phyloP scores from a whole-genome alignment of 768 basidiomycete genomes.

The Leccinum disarticulatum region DNA sequence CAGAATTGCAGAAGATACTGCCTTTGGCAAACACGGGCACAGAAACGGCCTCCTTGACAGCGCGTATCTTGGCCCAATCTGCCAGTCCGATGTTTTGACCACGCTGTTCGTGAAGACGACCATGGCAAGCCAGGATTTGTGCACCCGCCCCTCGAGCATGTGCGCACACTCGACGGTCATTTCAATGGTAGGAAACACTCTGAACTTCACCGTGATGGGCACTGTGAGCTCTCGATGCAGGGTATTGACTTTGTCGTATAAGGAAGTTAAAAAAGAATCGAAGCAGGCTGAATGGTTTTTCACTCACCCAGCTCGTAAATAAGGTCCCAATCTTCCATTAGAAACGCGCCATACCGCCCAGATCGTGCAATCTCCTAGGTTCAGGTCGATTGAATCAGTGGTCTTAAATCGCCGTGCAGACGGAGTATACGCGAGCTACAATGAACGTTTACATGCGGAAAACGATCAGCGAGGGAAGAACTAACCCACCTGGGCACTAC shows the following conservation, averaged over 20 bases:
- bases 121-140: slow-evolving; percentile 93
- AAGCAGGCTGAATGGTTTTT: background rate
- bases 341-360: slow-evolving; percentile 85
- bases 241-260: slow-evolving; percentile 61
- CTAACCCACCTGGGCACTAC: slow-evolving; percentile 68
- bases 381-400: slow-evolving; percentile 87
- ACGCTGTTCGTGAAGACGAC: slow-evolving; percentile 86
- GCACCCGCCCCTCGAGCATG: slow-evolving; percentile 97
- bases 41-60: slow-evolving; percentile 86
- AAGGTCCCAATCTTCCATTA: slow-evolving; percentile 95
- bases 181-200: slow-evolving; percentile 81
- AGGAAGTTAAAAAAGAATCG: background rate
- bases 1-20: slow-evolving; percentile 84
- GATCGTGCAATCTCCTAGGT: slow-evolving; percentile 90
- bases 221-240: slow-evolving; percentile 80
- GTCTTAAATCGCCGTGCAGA: background rate
- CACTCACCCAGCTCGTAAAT: slow-evolving; percentile 74
- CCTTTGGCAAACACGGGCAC: slow-evolving; percentile 98
- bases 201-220: slow-evolving; percentile 97
- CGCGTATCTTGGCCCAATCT: slow-evolving; percentile 86
- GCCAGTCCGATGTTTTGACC: slow-evolving; percentile 85
- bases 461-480: background rate
- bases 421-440: slow-evolving; percentile 74
- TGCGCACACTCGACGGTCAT: slow-evolving; percentile 92
- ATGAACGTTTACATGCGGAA: background rate